Evolutionary conservation across 805 yeast genomes (phyloP).

Genomic region (Wickerhamiella azyma): DNA sequence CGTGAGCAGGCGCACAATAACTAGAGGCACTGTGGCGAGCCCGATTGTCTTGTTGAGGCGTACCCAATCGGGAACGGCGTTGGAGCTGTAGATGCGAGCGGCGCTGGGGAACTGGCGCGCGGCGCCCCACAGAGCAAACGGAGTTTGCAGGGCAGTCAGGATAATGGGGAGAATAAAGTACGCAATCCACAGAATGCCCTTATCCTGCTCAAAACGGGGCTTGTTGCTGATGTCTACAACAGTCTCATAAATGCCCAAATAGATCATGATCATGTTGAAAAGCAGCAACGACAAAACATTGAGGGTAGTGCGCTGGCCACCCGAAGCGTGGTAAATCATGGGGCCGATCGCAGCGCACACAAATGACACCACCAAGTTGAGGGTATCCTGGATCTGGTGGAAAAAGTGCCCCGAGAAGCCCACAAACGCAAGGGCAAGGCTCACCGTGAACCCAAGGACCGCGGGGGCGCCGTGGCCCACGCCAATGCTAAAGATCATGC

Average conservation of each 20-base stretch:
- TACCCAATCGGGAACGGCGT: slow-evolving; percentile 21
- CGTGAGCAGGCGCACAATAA: slow-evolving; percentile 11
- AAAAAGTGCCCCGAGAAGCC: slow-evolving; percentile 2
- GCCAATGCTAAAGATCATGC: slow-evolving; percentile 17
- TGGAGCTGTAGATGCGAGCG: slow-evolving; percentile 19
- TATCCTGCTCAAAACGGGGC: background rate
- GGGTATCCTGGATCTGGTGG: slow-evolving; percentile 1
- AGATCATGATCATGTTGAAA: slow-evolving; percentile 13
- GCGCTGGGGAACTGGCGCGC: slow-evolving; percentile 16
- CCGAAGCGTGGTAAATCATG: slow-evolving; percentile 19
- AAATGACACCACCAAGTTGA: slow-evolving; percentile 9
- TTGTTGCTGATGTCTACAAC: background rate
- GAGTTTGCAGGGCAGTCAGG: slow-evolving; percentile 14
- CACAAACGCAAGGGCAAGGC: slow-evolving; percentile 1
- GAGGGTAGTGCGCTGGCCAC: slow-evolving; percentile 12
- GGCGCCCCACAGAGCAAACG: slow-evolving; percentile 18
- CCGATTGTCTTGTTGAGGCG: slow-evolving; percentile 19
- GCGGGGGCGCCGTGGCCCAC: slow-evolving; percentile 20
- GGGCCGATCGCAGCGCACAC: slow-evolving; percentile 14
- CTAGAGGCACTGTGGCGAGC: slow-evolving; percentile 17
- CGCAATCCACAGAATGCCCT: slow-evolving; percentile 9
- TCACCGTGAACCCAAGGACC: slow-evolving; percentile 11
- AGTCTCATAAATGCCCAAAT: slow-evolving; percentile 2
- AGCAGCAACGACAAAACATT: slow-evolving; percentile 14
- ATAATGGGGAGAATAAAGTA: slow-evolving; percentile 4